Evolutionary conservation across 257 asterid species (phyloP), one percentile per base, ranked within the genome.

Genomic region (Solanum piurae): DNA sequence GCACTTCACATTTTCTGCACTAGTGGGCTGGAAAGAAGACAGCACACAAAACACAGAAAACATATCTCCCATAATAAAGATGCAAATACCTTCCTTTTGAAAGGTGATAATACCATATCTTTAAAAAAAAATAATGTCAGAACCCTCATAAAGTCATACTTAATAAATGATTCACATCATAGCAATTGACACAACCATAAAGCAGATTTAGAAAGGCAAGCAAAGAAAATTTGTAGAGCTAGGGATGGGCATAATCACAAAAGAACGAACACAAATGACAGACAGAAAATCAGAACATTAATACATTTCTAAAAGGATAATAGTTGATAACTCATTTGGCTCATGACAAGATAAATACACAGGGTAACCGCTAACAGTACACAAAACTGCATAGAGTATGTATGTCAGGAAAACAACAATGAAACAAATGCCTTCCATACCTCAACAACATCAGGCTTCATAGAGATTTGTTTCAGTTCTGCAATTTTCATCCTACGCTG

Each of bases 391-490:
- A 49, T 29, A 21, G 86, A 82, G 29, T 9, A 49, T 49, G 64
- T 31, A 31, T 18, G 42, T 46, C 86, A 60, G 68, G 86, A 29
- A 29, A 49, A 82, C 27, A 49, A 49, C 71, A 82, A 82, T 49
- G 29, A 49, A 82, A 49, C 44, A 31, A 58, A 64, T 7, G 66
- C 55, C 58, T 20, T 27, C 11, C 68, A 58, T 93, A 96, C 99
- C 98, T 97, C 99, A 86, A 97, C 99, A 75, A 96, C 98, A 92
- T 96, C 99, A 87, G 99, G 98, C 88, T 93, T 95, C 76, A 95
- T 85, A 88, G 89, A 92, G 58, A 96, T 90, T 90, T 96, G 98
- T 87, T 96, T 96, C 89, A 96, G 87, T 84, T 97, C 99, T 46
- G 98, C 98, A 87, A 96, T 96, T 91, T 96, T 96, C 99, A 96